Evolutionary conservation across 352 stramenopile species (phyloP).

Genomic region (Achlya hypogyna): DNA sequence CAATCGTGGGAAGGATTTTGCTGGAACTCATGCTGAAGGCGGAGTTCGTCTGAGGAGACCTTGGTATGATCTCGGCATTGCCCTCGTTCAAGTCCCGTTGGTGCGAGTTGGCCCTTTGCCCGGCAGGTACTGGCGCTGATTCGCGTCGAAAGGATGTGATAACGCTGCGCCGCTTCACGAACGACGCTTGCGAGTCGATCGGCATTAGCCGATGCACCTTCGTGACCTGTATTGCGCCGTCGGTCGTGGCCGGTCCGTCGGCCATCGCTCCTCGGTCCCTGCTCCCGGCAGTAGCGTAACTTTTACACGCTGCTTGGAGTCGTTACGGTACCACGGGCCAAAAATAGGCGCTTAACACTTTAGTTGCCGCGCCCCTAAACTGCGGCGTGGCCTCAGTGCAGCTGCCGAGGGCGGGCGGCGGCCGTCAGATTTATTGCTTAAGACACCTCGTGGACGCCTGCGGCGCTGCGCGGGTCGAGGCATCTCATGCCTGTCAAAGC

Average conservation of each 20-base stretch:
- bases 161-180: background rate
- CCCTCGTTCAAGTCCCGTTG: too few species aligned
- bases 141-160: constrained; percentile 15
- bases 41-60: background rate
- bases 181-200: background rate
- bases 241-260: background rate
- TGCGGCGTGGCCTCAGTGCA: too few species aligned
- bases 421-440: too few species aligned
- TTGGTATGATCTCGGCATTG: too few species aligned
- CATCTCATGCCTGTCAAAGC: background rate
- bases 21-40: background rate
- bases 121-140: background rate
- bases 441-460: too few species aligned
- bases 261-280: background rate
- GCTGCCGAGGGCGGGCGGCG: too few species aligned
- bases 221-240: background rate
- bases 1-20: background rate
- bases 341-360: too few species aligned
- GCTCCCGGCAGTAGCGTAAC: too few species aligned
- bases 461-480: background rate
- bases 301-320: too few species aligned
- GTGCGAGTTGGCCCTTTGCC: background rate
- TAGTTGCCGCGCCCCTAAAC: too few species aligned
- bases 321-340: too few species aligned
- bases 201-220: background rate